Conservation (phyloP, 371 early-diverging fungal species). For the Apophysomyces ossiformis region DNA sequence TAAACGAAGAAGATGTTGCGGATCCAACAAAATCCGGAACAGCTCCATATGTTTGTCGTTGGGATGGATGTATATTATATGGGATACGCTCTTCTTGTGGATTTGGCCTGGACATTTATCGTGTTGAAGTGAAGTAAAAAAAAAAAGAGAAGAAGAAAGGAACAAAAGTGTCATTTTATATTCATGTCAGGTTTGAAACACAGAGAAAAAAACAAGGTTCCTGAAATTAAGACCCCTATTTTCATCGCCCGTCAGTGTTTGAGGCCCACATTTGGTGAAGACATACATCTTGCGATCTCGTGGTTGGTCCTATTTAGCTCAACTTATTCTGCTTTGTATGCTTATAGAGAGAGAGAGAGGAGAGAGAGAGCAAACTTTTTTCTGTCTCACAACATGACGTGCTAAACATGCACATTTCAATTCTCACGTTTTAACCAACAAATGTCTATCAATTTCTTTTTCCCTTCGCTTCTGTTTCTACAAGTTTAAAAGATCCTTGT, state of each 20-base stretch:
- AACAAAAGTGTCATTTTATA: neutral
- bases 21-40: conserved; percentile 14
- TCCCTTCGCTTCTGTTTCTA: no score
- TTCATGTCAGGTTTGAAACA: no score
- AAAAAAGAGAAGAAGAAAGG: neutral
- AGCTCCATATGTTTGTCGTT: conserved; percentile 24
- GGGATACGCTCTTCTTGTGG: conserved; percentile 31
- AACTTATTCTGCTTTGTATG: neutral
- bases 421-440: neutral
- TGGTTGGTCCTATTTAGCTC: conserved; percentile 1
- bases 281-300: neutral
- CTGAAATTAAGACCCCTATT: no score
- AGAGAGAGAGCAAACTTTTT: neutral
- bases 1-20: conserved; percentile 5
- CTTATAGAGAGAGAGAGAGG: neutral
- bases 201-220: no score
- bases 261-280: neutral
- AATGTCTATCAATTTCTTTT: no score
- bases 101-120: neutral
- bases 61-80: conserved; percentile 40
- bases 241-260: no score
- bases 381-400: conserved; percentile 10
- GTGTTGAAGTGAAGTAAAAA: neutral
- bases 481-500: no score
- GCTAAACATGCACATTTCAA: neutral